Conservation (phyloP, 1,139 yeast species). For the Candida mesenterica region DNA sequence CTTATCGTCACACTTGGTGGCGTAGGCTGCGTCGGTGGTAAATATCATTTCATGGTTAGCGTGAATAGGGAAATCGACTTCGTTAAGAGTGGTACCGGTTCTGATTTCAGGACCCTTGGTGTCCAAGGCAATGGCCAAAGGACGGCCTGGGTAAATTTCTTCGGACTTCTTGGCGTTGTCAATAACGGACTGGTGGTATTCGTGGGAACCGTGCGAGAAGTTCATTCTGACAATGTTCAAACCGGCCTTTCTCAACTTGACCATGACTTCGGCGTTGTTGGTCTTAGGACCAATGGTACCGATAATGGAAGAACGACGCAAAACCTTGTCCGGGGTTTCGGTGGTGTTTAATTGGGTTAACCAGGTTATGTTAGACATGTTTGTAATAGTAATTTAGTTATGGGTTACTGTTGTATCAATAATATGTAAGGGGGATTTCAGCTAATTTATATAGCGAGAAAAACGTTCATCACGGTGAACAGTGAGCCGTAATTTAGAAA, state of each 20-base stretch:
- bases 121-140: constrained; percentile 96
- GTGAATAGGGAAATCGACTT: constrained; percentile 75
- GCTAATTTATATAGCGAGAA: constrained; percentile 5
- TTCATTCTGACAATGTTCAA: constrained; percentile 97
- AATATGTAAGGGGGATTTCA: neutral
- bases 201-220: constrained; percentile 97
- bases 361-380: constrained; percentile 54
- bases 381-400: neutral
- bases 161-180: constrained; percentile 96
- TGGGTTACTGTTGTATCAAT: neutral
- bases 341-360: constrained; percentile 76
- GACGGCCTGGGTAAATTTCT: constrained; percentile 88
- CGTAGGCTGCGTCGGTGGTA: constrained; percentile 84
- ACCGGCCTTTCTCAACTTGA: constrained; percentile 92
- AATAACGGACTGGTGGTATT: constrained; percentile 93
- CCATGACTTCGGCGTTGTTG: constrained; percentile 81
- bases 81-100: constrained; percentile 89
- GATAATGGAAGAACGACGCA: constrained; percentile 94
- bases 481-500: constrained; percentile 10
- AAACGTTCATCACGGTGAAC: constrained; percentile 11
- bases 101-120: constrained; percentile 99
- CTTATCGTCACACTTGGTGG: constrained; percentile 68
- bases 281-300: constrained; percentile 99
- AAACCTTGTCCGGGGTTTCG: constrained; percentile 76
- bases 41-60: constrained; percentile 89